phyloP scores from a whole-genome alignment of 805 yeast genomes.

The Kluyveromyces dobzhanskii region DNA sequence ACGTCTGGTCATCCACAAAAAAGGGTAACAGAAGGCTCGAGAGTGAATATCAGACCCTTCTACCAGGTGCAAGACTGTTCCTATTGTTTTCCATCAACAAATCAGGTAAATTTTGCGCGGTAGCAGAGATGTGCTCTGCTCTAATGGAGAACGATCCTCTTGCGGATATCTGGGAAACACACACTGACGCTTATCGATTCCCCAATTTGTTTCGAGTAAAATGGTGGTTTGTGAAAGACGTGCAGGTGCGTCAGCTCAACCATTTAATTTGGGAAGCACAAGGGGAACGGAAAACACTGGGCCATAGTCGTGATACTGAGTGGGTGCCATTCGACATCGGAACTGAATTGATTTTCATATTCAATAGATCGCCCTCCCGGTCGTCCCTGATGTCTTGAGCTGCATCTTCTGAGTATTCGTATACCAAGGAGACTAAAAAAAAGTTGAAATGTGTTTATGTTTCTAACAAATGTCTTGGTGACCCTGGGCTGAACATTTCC shows the following conservation, averaged over 20 bases:
- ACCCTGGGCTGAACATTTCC: too few relatives aligned
- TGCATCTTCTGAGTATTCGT: too few relatives aligned
- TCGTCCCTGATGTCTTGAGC: neutral
- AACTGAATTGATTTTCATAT: conserved; percentile 38
- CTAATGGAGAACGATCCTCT: conserved; percentile 16
- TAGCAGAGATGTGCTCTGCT: conserved; percentile 43
- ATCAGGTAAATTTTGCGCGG: conserved; percentile 50
- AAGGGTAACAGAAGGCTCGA: conserved; percentile 46
- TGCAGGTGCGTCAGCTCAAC: conserved; percentile 40
- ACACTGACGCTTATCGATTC: neutral
- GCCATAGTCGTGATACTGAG: conserved; percentile 56
- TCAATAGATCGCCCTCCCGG: conserved; percentile 12
- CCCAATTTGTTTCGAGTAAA: conserved; percentile 37
- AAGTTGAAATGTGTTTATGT: too few relatives aligned
- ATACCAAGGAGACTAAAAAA: too few relatives aligned
- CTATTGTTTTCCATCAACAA: conserved; percentile 52
- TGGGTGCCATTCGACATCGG: conserved; percentile 45
- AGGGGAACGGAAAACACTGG: conserved; percentile 38
- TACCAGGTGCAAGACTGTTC: conserved; percentile 30
- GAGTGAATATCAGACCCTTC: conserved; percentile 30
- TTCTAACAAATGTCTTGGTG: too few relatives aligned
- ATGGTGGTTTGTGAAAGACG: conserved; percentile 45
- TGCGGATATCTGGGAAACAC: conserved; percentile 39
- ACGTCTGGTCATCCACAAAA: conserved; percentile 53
- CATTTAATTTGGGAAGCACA: conserved; percentile 38